Evolutionary conservation across 1,284 basidiomycete species (phyloP).

Genomic region (Anthracocystis walkeri): DNA sequence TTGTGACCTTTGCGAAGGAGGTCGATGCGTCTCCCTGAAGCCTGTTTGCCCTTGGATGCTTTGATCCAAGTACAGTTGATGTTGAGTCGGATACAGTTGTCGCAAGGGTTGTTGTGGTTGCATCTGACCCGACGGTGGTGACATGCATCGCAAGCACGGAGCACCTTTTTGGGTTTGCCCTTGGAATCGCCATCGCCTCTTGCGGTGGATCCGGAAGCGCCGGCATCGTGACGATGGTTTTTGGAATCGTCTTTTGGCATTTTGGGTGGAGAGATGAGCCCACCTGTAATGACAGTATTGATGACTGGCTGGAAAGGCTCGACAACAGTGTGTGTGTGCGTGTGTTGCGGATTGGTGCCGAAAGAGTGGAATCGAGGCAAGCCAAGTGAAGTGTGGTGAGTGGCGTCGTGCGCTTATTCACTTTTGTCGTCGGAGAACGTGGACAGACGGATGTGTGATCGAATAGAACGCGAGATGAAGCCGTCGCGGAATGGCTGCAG

Average conservation of each 20-base stretch:
- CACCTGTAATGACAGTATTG: slow-evolving; percentile 1
- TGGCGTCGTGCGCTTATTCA: slow-evolving; percentile 1
- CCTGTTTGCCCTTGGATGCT: slow-evolving; percentile 56
- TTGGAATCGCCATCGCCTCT: slow-evolving; percentile 35
- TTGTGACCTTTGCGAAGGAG: slow-evolving; percentile 50
- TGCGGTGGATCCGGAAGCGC: slow-evolving; percentile 11
- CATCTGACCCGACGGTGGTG: slow-evolving; percentile 57
- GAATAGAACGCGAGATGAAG: background rate
- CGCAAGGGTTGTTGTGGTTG: slow-evolving; percentile 60
- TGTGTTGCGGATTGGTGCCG: background rate
- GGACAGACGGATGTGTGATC: background rate
- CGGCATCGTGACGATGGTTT: slow-evolving; percentile 15
- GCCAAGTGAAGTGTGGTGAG: background rate
- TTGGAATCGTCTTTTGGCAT: slow-evolving; percentile 50
- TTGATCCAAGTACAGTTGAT: slow-evolving; percentile 62
- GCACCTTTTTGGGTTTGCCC: slow-evolving; percentile 48
- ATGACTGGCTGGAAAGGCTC: background rate
- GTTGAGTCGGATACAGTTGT: slow-evolving; percentile 60
- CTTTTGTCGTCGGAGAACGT: background rate
- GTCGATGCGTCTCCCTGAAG: slow-evolving; percentile 49
- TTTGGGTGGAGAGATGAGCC: slow-evolving; percentile 4
- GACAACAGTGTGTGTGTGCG: background rate
- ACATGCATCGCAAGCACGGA: slow-evolving; percentile 50
- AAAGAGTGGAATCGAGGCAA: background rate
- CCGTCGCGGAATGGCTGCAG: background rate